Evolutionary conservation across 768 basidiomycete species (phyloP), one percentile per base, ranked within the genome.

Genomic region (Lactarius deliciosus): DNA sequence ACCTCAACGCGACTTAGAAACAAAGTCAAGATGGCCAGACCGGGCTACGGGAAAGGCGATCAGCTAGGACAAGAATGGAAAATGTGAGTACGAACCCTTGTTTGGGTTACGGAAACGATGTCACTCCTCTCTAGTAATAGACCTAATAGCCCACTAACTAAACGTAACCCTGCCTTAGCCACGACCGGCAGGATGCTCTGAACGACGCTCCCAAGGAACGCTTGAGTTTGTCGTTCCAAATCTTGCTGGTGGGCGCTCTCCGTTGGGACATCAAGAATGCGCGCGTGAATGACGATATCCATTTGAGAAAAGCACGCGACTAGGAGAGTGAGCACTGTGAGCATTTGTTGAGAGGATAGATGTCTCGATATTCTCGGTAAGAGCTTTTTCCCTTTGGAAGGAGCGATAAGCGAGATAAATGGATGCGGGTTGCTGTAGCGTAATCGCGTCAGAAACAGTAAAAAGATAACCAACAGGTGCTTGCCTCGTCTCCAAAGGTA

Each of bases 221-320:
- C 88, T 70, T 96, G 92, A 0, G 94, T 96, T 76, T 96, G 92
- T n/a, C 83, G 81, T 70, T 97, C 95, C 16, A 90, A 84, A 41
- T 93, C 91, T 53, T 80, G 78, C 56, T 84, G 83, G 70, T 86
- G 86, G 3, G 78, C 72, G 5, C 83, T 83, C 69, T 91, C 87
- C 67, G 90, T 82, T 0, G 85, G 73, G 1, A 82, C 78, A 75
- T 91, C 96, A 41, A 91, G 84, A 20, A 90, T 68, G 45, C 85
- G 85, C 4, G 94, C 91, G 60, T 92, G 80, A 70, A 82, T 82
- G 59, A 98, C 89, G 20, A 98, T 94, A 74, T 98, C 96, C 64
- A 98, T 82, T 75, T 98, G 95, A 66, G 85, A 86, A 79, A 98
- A 98, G 73, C 94, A 96, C 0, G 96, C 96, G 57, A 97, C 89